Evolutionary conservation across 169 alveolate species (phyloP), one percentile per base, ranked within the genome.

Genomic region (Eimeria tenella): DNA sequence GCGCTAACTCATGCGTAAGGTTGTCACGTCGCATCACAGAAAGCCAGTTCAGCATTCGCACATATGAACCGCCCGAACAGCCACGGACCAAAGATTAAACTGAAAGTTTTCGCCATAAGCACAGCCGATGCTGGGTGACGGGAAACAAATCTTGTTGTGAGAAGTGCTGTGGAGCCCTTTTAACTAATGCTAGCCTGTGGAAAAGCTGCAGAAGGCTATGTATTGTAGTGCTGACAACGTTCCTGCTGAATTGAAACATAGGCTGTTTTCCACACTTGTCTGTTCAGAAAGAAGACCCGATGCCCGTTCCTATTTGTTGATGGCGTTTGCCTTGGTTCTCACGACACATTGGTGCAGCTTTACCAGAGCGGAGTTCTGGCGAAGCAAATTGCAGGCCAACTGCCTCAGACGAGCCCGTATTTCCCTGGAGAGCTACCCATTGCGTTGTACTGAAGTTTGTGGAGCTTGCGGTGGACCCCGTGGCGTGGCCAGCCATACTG

Each of bases 371-470:
- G 93, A 17, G 74, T 4, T 11, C 25, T 89, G 89, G 87, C 83
- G 68, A 71, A 62, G 31, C 75, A 89, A 50, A 49, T 74, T 52
- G 81, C 93, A 21, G 75, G 88, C 63, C 10, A 25, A 75, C 56
- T 58, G 52, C 65, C 73, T 13, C 88, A 53, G 19, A 52, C 71
- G 42, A 55, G 62, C 19, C 75, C 74, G 0, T 53, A 25, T 68
- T 74, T 58, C 52, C 53, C 56, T 1, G 89, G 79, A 50, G 89
- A 71, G 52, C 56, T 89, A 65, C 94, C 94, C 60, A 73, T 89
- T 58, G 94, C 94, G 10, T 79, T 89, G 77, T 89, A 89, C 89
- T 89, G 94, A 89, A 21, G 62, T 60, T 13, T 73, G 2, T 49
- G 13, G 0, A 73, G 83, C 83, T 11, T 19, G 49, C 31, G 21